Percentiles rank a stretch among this genome's conserved stretches.
These are phyloP conservation scores for Iris pallida DNA, from an alignment of 116 monocot species.

Conservation along the genomic window DNA sequence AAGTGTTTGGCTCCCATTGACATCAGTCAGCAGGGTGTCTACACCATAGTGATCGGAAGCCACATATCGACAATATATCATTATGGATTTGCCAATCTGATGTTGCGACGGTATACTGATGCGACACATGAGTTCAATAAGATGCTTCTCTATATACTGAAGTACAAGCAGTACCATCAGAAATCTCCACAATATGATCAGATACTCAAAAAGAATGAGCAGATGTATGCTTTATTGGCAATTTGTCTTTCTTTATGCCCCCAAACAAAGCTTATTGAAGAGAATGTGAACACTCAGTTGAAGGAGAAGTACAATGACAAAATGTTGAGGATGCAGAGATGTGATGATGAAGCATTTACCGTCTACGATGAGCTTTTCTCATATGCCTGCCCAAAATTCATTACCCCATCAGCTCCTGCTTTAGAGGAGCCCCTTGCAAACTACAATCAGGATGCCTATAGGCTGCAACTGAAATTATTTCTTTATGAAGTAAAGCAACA, in stretches of 20 bases:
- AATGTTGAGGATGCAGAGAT: slow-evolving; percentile 91
- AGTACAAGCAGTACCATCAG: slow-evolving; percentile 89
- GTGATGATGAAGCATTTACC: slow-evolving; percentile 82
- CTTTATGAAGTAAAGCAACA: slow-evolving; percentile 97
- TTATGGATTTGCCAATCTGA: slow-evolving; percentile 89
- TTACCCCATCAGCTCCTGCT: slow-evolving; percentile 73
- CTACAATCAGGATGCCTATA: slow-evolving; percentile 94
- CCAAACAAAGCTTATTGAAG: slow-evolving; percentile 76
- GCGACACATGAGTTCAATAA: slow-evolving; percentile 90
- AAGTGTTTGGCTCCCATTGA: slow-evolving; percentile 90
- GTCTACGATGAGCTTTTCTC: slow-evolving; percentile 93
- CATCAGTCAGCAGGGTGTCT: slow-evolving; percentile 82
- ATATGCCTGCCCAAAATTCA: slow-evolving; percentile 95
- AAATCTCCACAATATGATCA: slow-evolving; percentile 98
- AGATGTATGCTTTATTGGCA: slow-evolving; percentile 94
- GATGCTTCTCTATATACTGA: slow-evolving; percentile 81
- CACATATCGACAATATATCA: slow-evolving; percentile 90
- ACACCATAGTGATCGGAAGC: slow-evolving; percentile 89
- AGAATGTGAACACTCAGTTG: slow-evolving; percentile 77
- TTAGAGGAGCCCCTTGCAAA: slow-evolving; percentile 79
- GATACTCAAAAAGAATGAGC: slow-evolving; percentile 96
- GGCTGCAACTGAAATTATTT: slow-evolving; percentile 88
- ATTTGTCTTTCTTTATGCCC: slow-evolving; percentile 90
- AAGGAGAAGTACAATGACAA: slow-evolving; percentile 94
- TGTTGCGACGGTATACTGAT: slow-evolving; percentile 86